phyloP scores from a whole-genome alignment of 108 stramenopile species.

The Nitzschia sp. region DNA sequence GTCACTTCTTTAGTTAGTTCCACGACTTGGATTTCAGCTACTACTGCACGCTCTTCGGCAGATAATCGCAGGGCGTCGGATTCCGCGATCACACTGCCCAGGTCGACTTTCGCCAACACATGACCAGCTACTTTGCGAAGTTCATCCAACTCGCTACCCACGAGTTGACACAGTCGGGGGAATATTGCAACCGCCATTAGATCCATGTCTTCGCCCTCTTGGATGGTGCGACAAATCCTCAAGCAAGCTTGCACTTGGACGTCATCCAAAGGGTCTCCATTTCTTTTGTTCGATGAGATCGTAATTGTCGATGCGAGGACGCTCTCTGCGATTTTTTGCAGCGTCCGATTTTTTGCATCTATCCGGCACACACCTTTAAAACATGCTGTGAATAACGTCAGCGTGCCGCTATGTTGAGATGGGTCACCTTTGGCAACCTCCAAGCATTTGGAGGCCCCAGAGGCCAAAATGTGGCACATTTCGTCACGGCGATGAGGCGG shows the following conservation, averaged over 20 bases:
- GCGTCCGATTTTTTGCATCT: conserved; percentile 37
- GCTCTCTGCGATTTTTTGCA: conserved; percentile 42
- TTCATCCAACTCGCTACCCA: conserved; percentile 42
- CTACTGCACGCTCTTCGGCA: conserved; percentile 51
- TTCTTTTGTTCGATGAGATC: background rate
- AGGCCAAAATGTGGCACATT: conserved; percentile 18
- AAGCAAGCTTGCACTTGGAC: conserved; percentile 40
- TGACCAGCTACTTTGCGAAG: conserved; percentile 55
- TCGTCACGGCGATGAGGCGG: conserved; percentile 12
- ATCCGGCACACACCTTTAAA: conserved; percentile 55
- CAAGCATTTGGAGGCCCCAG: conserved; percentile 28
- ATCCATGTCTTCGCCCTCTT: conserved; percentile 46
- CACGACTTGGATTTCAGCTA: conserved; percentile 34
- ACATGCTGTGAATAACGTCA: conserved; percentile 57
- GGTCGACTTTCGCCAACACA: conserved; percentile 44
- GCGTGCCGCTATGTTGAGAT: background rate
- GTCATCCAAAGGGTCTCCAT: background rate
- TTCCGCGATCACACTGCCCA: conserved; percentile 45
- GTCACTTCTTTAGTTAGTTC: conserved; percentile 33
- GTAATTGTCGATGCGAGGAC: conserved; percentile 40
- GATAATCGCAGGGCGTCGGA: conserved; percentile 39
- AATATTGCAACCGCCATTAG: conserved; percentile 51
- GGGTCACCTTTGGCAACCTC: conserved; percentile 26
- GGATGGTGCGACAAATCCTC: conserved; percentile 52
- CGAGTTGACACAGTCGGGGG: conserved; percentile 58